A percentile compares a stretch with the other conserved stretches of the same genome.
These are phyloP conservation scores for Clohesyomyces aquaticus DNA, from an alignment of 495 filamentous ascomycete species.

Conservation along the genomic window DNA sequence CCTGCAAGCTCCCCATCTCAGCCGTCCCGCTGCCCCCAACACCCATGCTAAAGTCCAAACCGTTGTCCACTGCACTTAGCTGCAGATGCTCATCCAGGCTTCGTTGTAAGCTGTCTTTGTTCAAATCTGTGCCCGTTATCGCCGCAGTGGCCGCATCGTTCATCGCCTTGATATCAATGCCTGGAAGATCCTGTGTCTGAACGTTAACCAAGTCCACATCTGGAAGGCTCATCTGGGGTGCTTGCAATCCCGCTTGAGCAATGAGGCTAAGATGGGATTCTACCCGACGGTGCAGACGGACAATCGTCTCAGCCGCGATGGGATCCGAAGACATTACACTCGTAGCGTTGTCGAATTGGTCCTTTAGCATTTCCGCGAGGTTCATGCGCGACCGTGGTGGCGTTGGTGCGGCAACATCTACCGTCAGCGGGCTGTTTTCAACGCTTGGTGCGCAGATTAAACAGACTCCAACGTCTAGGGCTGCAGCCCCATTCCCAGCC, in stretches of 20 bases:
- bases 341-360: constrained; percentile 64
- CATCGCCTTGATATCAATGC: constrained; percentile 27
- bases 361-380: constrained; percentile 73
- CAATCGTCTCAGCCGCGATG: constrained; percentile 67
- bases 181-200: constrained; percentile 18
- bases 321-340: constrained; percentile 64
- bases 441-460: constrained; percentile 73
- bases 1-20: constrained; percentile 32
- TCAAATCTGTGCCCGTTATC: constrained; percentile 24
- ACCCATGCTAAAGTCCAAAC: constrained; percentile 32
- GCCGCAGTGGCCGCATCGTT: constrained; percentile 31
- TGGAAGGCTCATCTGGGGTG: constrained; percentile 40
- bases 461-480: constrained; percentile 73
- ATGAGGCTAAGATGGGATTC: constrained; percentile 55
- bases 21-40: constrained; percentile 14
- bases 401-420: constrained; percentile 37
- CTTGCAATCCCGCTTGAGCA: constrained; percentile 19
- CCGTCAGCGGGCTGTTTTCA: constrained; percentile 42
- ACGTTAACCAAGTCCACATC: constrained; percentile 31
- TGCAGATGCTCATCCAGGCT: constrained; percentile 30
- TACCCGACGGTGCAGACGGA: constrained; percentile 75
- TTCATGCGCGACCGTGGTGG: constrained; percentile 45
- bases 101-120: constrained; percentile 25
- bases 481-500: constrained; percentile 61
- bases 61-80: constrained; percentile 19